Evolutionary conservation across 345 rosid species (phyloP).

Genomic region (Bretschneidera sinensis): DNA sequence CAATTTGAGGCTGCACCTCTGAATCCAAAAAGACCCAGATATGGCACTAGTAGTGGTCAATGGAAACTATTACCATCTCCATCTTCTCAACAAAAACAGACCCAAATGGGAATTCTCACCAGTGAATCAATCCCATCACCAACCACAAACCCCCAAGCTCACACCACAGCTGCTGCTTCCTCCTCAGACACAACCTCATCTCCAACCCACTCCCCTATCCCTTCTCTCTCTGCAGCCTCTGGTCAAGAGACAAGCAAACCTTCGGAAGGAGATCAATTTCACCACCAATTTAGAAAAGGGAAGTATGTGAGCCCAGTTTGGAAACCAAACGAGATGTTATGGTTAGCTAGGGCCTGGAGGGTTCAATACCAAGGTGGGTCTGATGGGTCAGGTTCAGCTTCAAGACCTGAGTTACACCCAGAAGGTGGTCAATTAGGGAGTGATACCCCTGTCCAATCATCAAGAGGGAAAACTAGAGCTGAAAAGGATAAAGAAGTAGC

Average conservation of each 20-base stretch:
- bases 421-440: constrained; percentile 25
- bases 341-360: constrained; percentile 96
- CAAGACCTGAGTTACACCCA: constrained; percentile 27
- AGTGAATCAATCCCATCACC: constrained; percentile 49
- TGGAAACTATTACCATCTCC: constrained; percentile 80
- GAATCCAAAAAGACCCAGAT: constrained; percentile 77
- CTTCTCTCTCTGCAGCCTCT: constrained; percentile 36
- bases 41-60: constrained; percentile 40
- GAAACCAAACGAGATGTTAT: constrained; percentile 97
- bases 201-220: constrained; percentile 61
- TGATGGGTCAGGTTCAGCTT: constrained; percentile 32
- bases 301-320: constrained; percentile 97
- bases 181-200: constrained; percentile 88
- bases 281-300: constrained; percentile 74
- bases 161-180: constrained; percentile 42
- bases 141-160: constrained; percentile 39
- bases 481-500: constrained; percentile 97
- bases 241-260: constrained; percentile 47
- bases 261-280: constrained; percentile 42
- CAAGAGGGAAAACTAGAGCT: constrained; percentile 84
- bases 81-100: constrained; percentile 36
- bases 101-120: constrained; percentile 23
- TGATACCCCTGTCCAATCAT: constrained; percentile 23
- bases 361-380: constrained; percentile 61
- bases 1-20: constrained; percentile 37